A percentile compares a stretch with the other conserved stretches of the same genome.
Evolutionary conservation across 768 basidiomycete genomes (phyloP).

Genomic region (Tricholoma sp.): DNA sequence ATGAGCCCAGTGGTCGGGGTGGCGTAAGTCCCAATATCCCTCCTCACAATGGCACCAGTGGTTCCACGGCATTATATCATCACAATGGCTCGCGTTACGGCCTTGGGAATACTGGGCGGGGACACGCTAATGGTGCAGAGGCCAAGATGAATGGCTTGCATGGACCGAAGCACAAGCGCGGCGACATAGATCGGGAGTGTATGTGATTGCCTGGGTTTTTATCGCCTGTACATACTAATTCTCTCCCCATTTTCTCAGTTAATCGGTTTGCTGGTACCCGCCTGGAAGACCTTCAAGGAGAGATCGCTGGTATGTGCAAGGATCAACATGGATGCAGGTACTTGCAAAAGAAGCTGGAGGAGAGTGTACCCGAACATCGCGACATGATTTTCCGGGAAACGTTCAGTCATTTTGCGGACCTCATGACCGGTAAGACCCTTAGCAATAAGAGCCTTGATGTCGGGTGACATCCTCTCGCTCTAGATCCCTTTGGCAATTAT

Average conservation of each 20-base stretch:
- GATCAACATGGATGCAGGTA: conserved; percentile 99
- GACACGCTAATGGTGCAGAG: conserved; percentile 44
- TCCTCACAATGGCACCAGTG: conserved; percentile 36
- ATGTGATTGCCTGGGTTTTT: conserved; percentile 12
- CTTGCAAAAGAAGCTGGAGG: conserved; percentile 97
- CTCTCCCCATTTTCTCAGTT: conserved; percentile 39
- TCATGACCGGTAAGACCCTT: conserved; percentile 80
- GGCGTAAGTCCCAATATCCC: conserved; percentile 16
- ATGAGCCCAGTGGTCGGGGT: conserved; percentile 41
- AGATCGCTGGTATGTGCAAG: conserved; percentile 92
- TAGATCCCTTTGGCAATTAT: conserved; percentile 99
- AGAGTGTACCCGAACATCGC: conserved; percentile 90
- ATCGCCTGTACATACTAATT: background rate
- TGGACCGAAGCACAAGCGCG: conserved; percentile 92
- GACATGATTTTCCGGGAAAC: conserved; percentile 99
- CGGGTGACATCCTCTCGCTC: background rate
- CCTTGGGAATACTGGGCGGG: conserved; percentile 52
- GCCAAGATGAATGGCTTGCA: conserved; percentile 86
- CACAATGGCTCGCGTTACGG: conserved; percentile 78
- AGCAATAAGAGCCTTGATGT: background rate
- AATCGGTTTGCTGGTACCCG: conserved; percentile 97
- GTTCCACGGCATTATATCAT: conserved; percentile 75
- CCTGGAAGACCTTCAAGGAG: conserved; percentile 91
- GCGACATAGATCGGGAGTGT: conserved; percentile 89
- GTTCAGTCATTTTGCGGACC: conserved; percentile 93